A percentile compares a stretch with the other conserved stretches of the same genome.
Evolutionary conservation across 345 rosid species (phyloP).

Genomic region (Anastatica hierochuntica): DNA sequence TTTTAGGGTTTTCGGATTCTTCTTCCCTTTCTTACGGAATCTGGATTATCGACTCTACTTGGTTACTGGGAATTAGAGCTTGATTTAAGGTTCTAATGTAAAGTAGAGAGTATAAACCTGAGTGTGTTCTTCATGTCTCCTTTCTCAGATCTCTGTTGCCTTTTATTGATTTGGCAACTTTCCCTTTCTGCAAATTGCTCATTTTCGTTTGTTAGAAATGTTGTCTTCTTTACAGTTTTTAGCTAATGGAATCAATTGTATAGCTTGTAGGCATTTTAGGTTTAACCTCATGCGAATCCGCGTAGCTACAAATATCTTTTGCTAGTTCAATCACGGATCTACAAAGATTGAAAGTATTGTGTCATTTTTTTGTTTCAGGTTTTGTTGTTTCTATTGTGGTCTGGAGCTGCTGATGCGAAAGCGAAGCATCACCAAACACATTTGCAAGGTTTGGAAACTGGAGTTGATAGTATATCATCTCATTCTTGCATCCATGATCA

Average conservation of each 20-base stretch:
- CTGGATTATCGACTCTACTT: too few relatives aligned
- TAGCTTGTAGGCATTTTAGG: not conserved
- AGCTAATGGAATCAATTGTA: not conserved
- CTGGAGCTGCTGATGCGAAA: slow-evolving; percentile 35
- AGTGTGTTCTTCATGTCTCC: not conserved
- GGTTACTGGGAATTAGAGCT: not conserved
- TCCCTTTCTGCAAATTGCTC: slow-evolving; percentile 13
- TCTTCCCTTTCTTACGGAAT: too few relatives aligned
- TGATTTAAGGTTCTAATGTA: not conserved
- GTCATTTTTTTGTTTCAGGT: slow-evolving; percentile 34
- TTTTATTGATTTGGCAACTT: not conserved
- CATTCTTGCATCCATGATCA: slow-evolving; percentile 97
- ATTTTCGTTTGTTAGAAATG: not conserved
- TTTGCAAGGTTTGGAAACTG: slow-evolving; percentile 34
- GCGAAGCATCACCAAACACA: slow-evolving; percentile 29
- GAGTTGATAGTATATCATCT: slow-evolving; percentile 35
- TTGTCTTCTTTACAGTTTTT: not conserved
- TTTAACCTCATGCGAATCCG: not conserved
- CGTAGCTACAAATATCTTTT: not conserved
- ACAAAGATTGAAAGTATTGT: not conserved
- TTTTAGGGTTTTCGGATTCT: slow-evolving; percentile 24
- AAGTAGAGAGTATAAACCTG: not conserved
- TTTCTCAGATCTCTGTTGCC: slow-evolving; percentile 13
- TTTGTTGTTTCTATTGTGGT: slow-evolving; percentile 44
- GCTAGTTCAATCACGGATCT: slow-evolving; percentile 2